Base-by-base conservation (phyloP, 2,329 filamentous ascomycete species). In the Phyllosticta capitalensis region DNA sequence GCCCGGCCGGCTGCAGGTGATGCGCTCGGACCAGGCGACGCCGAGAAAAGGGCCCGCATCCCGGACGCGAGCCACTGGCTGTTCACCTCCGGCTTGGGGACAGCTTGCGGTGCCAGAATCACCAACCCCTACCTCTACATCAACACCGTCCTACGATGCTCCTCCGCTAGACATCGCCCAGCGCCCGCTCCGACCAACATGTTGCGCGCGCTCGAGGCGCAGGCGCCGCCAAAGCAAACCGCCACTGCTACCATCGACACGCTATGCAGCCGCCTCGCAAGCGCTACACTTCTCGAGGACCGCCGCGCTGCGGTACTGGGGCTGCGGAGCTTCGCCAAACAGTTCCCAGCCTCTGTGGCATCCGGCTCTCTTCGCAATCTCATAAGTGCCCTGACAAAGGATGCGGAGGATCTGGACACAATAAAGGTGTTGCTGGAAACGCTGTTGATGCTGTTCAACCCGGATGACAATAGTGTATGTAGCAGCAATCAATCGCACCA, bases 371-470 rank as follows among this genome's bases (percentile, higher is more conserved):
- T 99, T 54, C 83, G 92, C 63, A 90, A 89, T 60, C 80, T 99
- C 60, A 97, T 99, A 65, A 85, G 83, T 12, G 90, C 89, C 67
- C 77, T 99, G 57, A 84, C 84, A 65, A 91, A 90, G 70, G 94
- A 99, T 81, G 85, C 84, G 62, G 90, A 95, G 71, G 94, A 99
- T 80, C 88, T 96, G 61, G 94, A 99, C 73, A 99, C 95, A 5
- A 88, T 95, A 71, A 95, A 96, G 75, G 85, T 95, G 60, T 89
- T 96, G 62, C 80, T 99, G 64, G 94, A 99, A 81, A 99, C 95
- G 52, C 78, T 99, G 67, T 79, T 97, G 71, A 92, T 95, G 86
- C 85, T 99, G 49, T 97, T 97, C 74, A 84, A 83, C 65, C 85
- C 83, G 5, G 82, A 87, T 69, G 79, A 80, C 67, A 77, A 76